Conservation (phyloP, 768 basidiomycete species). For the Porphyrellus cyaneotinctus region DNA sequence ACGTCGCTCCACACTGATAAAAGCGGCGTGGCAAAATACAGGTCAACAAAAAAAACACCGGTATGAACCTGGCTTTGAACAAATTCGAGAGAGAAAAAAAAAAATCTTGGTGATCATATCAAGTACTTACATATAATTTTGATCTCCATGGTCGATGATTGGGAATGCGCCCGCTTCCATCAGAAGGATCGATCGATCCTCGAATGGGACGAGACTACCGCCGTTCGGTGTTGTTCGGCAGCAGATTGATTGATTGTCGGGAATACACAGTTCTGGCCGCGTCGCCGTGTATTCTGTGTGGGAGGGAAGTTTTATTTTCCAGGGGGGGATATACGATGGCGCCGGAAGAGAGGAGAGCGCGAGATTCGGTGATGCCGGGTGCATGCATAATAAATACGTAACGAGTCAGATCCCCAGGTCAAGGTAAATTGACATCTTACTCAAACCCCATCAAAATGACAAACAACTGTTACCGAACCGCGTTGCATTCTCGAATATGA, state of each 20-base stretch:
- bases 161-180: slow-evolving; percentile 25
- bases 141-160: slow-evolving; percentile 8
- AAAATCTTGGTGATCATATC: not conserved
- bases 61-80: not conserved
- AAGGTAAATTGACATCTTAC: slow-evolving; percentile 31
- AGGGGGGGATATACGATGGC: slow-evolving; percentile 2
- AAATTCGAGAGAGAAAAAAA: not conserved
- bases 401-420: slow-evolving; percentile 25
- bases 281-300: not conserved
- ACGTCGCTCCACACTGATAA: not conserved
- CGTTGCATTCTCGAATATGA: slow-evolving; percentile 16
- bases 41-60: not conserved
- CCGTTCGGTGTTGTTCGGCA: slow-evolving; percentile 8
- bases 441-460: slow-evolving; percentile 32
- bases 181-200: slow-evolving; percentile 30
- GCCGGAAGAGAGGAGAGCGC: slow-evolving; percentile 11
- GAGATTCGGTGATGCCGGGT: slow-evolving; percentile 4
- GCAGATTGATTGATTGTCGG: not conserved
- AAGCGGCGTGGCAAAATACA: not conserved
- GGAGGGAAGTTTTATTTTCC: slow-evolving; percentile 3
- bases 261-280: slow-evolving; percentile 2
- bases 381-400: slow-evolving; percentile 22
- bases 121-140: too few relatives aligned
- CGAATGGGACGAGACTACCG: slow-evolving; percentile 16
- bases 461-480: slow-evolving; percentile 14